Evolutionary conservation across 1,284 basidiomycete genomes (phyloP).

Genomic region (Rhodotorula sp.): DNA sequence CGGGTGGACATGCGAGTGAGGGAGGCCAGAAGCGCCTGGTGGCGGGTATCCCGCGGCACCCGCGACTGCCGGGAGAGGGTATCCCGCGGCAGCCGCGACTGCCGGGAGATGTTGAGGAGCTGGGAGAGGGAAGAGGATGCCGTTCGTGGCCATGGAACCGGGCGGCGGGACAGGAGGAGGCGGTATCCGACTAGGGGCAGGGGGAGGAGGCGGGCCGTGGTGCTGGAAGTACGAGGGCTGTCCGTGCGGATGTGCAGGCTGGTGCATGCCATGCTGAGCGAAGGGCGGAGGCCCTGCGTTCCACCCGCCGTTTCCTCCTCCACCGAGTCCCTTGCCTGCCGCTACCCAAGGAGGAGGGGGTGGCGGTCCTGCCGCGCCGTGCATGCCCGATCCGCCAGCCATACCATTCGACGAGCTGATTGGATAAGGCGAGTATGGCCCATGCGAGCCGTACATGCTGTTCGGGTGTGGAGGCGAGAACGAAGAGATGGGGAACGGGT

Average conservation of each 20-base stretch:
- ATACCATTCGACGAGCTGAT: slow-evolving; percentile 2
- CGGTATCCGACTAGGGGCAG: background rate
- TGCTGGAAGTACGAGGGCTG: background rate
- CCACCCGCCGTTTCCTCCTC: background rate
- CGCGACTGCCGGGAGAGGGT: background rate
- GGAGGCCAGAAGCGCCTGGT: background rate
- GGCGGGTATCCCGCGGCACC: slow-evolving; percentile 1
- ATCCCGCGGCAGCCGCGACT: background rate
- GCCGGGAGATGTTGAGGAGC: slow-evolving; percentile 18
- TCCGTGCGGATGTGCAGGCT: background rate
- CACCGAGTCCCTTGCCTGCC: background rate
- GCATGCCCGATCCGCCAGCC: background rate
- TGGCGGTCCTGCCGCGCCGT: background rate
- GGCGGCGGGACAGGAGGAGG: background rate
- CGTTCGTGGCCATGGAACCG: background rate
- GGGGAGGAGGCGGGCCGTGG: background rate
- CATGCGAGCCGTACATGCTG: background rate
- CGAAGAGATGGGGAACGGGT: background rate
- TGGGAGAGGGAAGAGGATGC: slow-evolving; percentile 25
- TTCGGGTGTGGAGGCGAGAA: background rate
- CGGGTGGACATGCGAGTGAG: background rate
- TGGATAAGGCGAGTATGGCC: slow-evolving; percentile 5
- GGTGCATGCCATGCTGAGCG: background rate
- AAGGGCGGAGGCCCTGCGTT: background rate
- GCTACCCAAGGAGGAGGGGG: background rate